Base-by-base conservation (phyloP, 2,329 filamentous ascomycete species). In the Gnomoniopsis sp. region DNA sequence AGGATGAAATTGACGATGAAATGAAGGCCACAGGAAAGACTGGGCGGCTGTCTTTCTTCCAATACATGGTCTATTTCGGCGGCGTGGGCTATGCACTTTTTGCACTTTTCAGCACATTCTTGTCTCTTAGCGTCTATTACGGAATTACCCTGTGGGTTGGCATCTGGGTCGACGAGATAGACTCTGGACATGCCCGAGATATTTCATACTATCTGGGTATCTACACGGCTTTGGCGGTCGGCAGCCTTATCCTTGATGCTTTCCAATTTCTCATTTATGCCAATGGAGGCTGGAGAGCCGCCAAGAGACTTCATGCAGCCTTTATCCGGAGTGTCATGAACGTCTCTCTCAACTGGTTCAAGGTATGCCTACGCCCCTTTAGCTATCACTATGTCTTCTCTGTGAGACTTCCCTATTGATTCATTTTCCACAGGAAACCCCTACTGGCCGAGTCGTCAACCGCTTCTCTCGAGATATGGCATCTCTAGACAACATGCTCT, bases 281-380 rank as follows among this genome's bases (percentile, higher is more conserved):
- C 65, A 79, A 77, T 64, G 82, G 82, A 21, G 78, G 79, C 7
- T 85, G 83, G 83, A 71, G 73, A n/a, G 83, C 83, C 2, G 83
- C 81, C 1, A 74, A 75, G 34, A 74, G 69, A 36, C 75, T 85
- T 47, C 83, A 86, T 69, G 73, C 74, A 15, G 75, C 77, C 53
- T 79, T 85, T 53, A 78, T 85, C 48, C 72, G 71, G 14, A 76
- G 80, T 19, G 72, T 85, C 19, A 74, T 86, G 71, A 72, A 74
- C 23, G 83, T 82, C 3, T 79, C 83, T 1, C 71, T 85, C 11
- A 77, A 79, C 3, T 86, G 82, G 82, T 85, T 81, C 64, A 82
- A 83, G 53, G 59, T 61, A 6, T 43, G 56, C 51, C 6, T 15
- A 1, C 17, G 12, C n/a, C 8, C 22, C 4, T 14, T 8, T 14